phyloP scores from a whole-genome alignment of 805 yeast genomes.

The Candida nanaspora region DNA sequence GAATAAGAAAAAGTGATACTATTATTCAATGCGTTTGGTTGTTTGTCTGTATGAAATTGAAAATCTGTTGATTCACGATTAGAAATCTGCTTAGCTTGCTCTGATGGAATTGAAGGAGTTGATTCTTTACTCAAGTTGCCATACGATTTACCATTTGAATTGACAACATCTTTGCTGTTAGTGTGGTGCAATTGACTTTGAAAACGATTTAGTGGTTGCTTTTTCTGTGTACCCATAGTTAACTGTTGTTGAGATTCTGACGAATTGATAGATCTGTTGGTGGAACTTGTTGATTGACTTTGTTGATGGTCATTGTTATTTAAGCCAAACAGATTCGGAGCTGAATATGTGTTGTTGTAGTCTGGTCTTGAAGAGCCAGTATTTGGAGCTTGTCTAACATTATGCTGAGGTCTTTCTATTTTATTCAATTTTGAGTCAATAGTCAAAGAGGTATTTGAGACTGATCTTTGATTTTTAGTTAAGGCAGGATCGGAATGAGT shows the following conservation, averaged over 20 bases:
- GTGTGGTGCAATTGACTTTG: not conserved
- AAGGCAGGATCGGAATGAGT: not conserved
- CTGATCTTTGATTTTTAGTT: not conserved
- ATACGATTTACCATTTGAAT: not conserved
- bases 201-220: not conserved
- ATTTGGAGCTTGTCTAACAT: too few relatives aligned
- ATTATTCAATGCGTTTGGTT: not conserved
- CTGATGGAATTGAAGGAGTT: not conserved
- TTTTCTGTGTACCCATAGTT: not conserved
- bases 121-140: not conserved
- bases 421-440: constrained; percentile 3
- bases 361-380: not conserved
- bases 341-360: constrained; percentile 1
- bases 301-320: not conserved
- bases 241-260: not conserved
- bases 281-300: not conserved
- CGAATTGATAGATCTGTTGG: not conserved
- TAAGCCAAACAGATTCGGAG: constrained; percentile 4
- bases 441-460: constrained; percentile 2
- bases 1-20: not conserved
- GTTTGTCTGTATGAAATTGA: not conserved
- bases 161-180: not conserved
- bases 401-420: not conserved
- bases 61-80: constrained; percentile 2
- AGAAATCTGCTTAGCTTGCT: too few relatives aligned